Evolutionary conservation across 2,329 filamentous ascomycete species (phyloP), one percentile per base, ranked within the genome.

Genomic region (Epichloe sibirici): DNA sequence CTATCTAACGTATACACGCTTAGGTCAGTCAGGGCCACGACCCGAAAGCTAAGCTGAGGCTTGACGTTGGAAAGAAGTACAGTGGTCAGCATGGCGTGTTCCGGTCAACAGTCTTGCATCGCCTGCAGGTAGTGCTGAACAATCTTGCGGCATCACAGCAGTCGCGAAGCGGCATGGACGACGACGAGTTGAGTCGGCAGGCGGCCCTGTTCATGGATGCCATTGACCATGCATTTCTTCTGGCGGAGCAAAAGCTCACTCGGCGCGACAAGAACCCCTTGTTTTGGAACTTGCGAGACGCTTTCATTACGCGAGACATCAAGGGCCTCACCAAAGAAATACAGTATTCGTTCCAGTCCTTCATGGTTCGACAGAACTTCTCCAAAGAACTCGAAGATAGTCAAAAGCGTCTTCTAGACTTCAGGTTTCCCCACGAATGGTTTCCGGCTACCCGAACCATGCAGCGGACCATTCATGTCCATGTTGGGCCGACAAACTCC

Each of bases 401-500:
- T 34, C 86, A 90, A 60, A 71, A 74, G 59, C 75, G 75, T 21
- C 69, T 94, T 13, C 80, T 88, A n/a, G 89, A 96, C 69, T 72
- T 95, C 58, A 81, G 90, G n/a, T 90, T 83, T 66, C 93, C 93
- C 0, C 78, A 84, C 51, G 93, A 98, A 66, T 97, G 91, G 91
- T 97, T 85, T 63, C 89, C 91, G 0, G 82, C 80, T 4, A 93
- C 93, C 2, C 79, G 94, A 54, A 76, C 81, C 45, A 74, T 93
- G 60, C 87, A 90, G 62, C 78, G 93, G 45, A 91, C 82, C 0
- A 78, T 98, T 42, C 89, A 97, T 70, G 74, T 98, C 21, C 93
- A 98, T 62, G 90, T 98, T 48, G 93, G 93, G 0, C 93, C 93
- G 1, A 98, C 93, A 2, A 98, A 98, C 67, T 97, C 93, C 0